Evolutionary conservation across 2,329 filamentous ascomycete genomes (phyloP).

Genomic region (Parascedosporium putredinis): DNA sequence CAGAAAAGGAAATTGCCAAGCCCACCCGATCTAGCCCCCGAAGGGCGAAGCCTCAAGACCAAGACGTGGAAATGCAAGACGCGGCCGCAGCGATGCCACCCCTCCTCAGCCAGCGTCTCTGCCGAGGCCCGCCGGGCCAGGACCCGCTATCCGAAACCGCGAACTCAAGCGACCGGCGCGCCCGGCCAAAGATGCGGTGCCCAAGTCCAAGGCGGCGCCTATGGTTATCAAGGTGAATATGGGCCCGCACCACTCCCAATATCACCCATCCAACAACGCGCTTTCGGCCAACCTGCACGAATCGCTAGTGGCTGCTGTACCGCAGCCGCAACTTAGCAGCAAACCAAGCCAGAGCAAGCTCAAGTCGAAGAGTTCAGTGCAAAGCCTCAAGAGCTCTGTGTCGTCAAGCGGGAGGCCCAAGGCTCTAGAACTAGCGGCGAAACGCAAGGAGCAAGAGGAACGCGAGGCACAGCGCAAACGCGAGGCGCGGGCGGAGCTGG

Average conservation of each 20-base stretch:
- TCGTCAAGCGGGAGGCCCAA: slow-evolving; percentile 58
- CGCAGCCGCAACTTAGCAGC: slow-evolving; percentile 38
- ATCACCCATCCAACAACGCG: slow-evolving; percentile 47
- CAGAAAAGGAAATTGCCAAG: slow-evolving; percentile 23
- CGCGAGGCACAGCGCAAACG: slow-evolving; percentile 67
- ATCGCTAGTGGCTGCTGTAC: slow-evolving; percentile 26
- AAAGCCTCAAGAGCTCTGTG: slow-evolving; percentile 54
- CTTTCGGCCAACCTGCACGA: slow-evolving; percentile 51
- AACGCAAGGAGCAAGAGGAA: slow-evolving; percentile 79
- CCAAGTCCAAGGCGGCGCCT: slow-evolving; percentile 53
- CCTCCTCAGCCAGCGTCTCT: slow-evolving; percentile 32
- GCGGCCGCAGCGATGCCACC: slow-evolving; percentile 46
- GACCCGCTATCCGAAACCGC: slow-evolving; percentile 37
- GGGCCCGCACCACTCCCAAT: slow-evolving; percentile 37
- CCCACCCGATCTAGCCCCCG: slow-evolving; percentile 41
- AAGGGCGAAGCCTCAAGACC: slow-evolving; percentile 32
- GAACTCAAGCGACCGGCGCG: slow-evolving; percentile 51
- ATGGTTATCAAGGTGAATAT: slow-evolving; percentile 65
- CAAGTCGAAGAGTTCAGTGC: slow-evolving; percentile 43
- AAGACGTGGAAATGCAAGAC: slow-evolving; percentile 47
- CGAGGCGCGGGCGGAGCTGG: slow-evolving; percentile 70
- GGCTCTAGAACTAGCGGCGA: slow-evolving; percentile 64
- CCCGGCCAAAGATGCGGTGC: slow-evolving; percentile 46
- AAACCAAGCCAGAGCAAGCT: slow-evolving; percentile 60
- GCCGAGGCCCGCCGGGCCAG: slow-evolving; percentile 37